Evolutionary conservation across 805 yeast species (phyloP).

Genomic region (Candida loeiensis): DNA sequence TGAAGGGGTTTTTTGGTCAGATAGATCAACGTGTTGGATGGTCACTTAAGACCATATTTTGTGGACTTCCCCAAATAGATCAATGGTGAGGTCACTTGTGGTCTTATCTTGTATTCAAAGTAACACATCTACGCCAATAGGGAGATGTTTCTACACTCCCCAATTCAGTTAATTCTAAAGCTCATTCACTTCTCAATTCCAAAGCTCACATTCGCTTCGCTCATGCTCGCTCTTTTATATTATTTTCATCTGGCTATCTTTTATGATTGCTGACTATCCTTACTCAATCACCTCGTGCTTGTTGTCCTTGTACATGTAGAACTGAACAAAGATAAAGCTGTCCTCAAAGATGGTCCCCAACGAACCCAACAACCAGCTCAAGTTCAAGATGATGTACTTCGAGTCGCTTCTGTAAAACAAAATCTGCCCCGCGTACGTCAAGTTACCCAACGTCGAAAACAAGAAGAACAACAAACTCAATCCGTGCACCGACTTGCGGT

Average conservation of each 20-base stretch:
- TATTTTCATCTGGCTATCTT: neutral
- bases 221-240: neutral
- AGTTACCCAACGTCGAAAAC: conserved; percentile 69
- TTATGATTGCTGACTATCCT: neutral
- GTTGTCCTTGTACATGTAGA: conserved; percentile 52
- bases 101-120: too few relatives aligned
- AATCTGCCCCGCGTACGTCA: conserved; percentile 73
- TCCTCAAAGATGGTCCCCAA: conserved; percentile 77
- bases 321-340: conserved; percentile 61
- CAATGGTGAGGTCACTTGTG: too few relatives aligned
- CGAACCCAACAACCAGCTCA: conserved; percentile 78
- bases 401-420: conserved; percentile 60
- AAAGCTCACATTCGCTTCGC: neutral
- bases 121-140: too few relatives aligned
- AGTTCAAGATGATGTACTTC: conserved; percentile 55
- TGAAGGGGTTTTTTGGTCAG: too few relatives aligned
- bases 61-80: too few relatives aligned
- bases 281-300: conserved; percentile 9
- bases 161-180: neutral
- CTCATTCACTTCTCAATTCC: neutral
- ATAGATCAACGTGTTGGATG: too few relatives aligned
- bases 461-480: conserved; percentile 78
- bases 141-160: neutral
- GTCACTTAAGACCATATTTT: too few relatives aligned
- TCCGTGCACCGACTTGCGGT: conserved; percentile 77